These are phyloP conservation scores for Eurotiales sp. DNA, from an alignment of 2,329 filamentous ascomycete genomes.

Conservation along the genomic window DNA sequence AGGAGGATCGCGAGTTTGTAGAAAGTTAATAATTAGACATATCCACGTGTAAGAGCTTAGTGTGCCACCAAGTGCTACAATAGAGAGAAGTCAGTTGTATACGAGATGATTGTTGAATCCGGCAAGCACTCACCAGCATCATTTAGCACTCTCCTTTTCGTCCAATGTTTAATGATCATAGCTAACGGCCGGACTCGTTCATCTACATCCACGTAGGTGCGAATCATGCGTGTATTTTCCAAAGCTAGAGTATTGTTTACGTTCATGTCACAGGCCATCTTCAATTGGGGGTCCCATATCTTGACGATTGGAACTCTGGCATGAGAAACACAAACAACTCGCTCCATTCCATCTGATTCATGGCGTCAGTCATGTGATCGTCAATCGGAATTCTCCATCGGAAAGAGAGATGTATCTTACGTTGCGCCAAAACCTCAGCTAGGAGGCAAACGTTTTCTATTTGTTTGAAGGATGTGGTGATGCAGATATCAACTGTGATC, in stretches of 20 bases:
- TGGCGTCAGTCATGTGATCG: conserved; percentile 10
- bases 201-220: conserved; percentile 92
- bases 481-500: conserved; percentile 84
- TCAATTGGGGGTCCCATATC: conserved; percentile 92
- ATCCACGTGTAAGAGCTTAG: conserved; percentile 99
- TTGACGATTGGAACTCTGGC: conserved; percentile 99
- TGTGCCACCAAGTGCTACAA: conserved; percentile 79
- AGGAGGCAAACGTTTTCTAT: conserved; percentile 88
- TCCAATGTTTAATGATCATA: conserved; percentile 98
- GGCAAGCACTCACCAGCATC: conserved; percentile 71
- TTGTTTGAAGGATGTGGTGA: conserved; percentile 84
- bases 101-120: background rate
- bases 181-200: conserved; percentile 84
- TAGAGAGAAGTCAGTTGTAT: background rate
- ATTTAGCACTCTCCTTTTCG: conserved; percentile 84
- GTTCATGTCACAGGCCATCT: conserved; percentile 93
- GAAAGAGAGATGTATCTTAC: conserved; percentile 49
- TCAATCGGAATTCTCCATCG: conserved; percentile 15
- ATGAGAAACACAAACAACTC: conserved; percentile 87
- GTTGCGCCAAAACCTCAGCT: conserved; percentile 76
- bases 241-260: conserved; percentile 95
- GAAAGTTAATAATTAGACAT: conserved; percentile 93
- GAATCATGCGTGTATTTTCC: conserved; percentile 97
- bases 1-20: conserved; percentile 80
- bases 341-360: conserved; percentile 82